Percentiles rank a stretch among this genome's conserved stretches.
Evolutionary conservation across 352 stramenopile genomes (phyloP).

Genomic region (Globisporangium uncinulatum): DNA sequence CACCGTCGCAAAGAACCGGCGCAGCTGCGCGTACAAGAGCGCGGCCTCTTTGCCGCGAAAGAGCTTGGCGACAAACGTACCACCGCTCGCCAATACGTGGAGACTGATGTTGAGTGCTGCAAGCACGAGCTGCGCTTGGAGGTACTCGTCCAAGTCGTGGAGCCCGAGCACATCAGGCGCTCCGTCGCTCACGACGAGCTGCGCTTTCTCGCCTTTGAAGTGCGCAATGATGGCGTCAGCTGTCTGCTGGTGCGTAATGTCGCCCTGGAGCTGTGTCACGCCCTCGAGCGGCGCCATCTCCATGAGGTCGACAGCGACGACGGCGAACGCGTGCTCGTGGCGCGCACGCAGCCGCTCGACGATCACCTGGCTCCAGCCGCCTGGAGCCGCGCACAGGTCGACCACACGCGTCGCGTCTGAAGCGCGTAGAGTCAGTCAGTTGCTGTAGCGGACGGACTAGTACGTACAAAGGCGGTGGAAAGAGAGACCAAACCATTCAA

Average conservation of each 20-base stretch:
- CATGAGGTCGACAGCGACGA: slow-evolving; percentile 84
- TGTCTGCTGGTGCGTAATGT: slow-evolving; percentile 79
- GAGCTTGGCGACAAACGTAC: slow-evolving; percentile 83
- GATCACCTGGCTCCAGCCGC: slow-evolving; percentile 85
- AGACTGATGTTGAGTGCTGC: slow-evolving; percentile 77
- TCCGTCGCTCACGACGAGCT: slow-evolving; percentile 98
- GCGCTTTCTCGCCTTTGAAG: slow-evolving; percentile 80
- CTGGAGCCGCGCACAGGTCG: slow-evolving; percentile 79
- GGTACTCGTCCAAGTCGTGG: slow-evolving; percentile 78
- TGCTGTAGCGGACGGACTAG: not conserved
- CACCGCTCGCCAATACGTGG: slow-evolving; percentile 60
- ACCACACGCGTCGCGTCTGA: slow-evolving; percentile 73
- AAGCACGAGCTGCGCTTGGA: slow-evolving; percentile 77
- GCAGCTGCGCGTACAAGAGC: slow-evolving; percentile 66
- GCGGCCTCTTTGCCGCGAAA: slow-evolving; percentile 80
- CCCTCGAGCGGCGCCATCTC: slow-evolving; percentile 96
- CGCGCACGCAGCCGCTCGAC: slow-evolving; percentile 49
- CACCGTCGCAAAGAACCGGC: slow-evolving; percentile 62
- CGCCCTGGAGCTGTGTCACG: slow-evolving; percentile 68
- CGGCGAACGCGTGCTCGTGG: slow-evolving; percentile 17
- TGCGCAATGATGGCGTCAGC: slow-evolving; percentile 65
- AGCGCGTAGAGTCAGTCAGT: not conserved
- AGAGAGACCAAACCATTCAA: slow-evolving; percentile 42
- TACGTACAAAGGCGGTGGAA: not conserved
- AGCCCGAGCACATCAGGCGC: slow-evolving; percentile 95